phyloP scores from a whole-genome alignment of 2,329 filamentous ascomycete species.

The Calonectria pseudoturangicola region DNA sequence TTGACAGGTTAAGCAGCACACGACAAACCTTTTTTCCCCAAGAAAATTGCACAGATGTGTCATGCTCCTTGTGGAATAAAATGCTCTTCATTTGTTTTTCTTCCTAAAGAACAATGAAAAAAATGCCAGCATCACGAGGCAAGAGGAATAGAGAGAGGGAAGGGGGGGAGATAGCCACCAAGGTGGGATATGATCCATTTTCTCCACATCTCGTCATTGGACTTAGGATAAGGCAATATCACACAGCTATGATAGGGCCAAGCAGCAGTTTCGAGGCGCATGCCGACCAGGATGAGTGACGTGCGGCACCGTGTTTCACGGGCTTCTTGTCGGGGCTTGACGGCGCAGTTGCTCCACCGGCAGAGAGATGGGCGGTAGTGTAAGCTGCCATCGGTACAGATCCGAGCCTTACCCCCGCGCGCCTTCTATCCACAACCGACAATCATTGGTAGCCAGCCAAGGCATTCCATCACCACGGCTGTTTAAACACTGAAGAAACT shows the following conservation, averaged over 20 bases:
- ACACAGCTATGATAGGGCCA: conserved; percentile 44
- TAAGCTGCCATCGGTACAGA: conserved; percentile 1
- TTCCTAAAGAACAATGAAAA: no score
- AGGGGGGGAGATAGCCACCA: neutral
- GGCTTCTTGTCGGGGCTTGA: neutral
- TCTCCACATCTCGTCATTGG: conserved; percentile 25
- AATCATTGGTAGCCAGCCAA: conserved; percentile 15
- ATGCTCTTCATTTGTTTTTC: no score
- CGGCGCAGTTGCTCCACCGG: neutral
- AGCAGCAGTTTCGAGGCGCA: neutral
- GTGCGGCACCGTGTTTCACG: conserved; percentile 2
- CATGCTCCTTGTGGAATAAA: neutral
- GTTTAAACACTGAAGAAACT: neutral
- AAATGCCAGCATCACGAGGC: no score
- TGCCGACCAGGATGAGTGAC: conserved; percentile 45
- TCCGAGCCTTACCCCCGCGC: conserved; percentile 7
- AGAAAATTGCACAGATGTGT: no score
- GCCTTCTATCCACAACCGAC: neutral
- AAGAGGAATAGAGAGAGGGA: no score
- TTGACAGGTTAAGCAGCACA: neutral
- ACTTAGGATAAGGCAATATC: conserved; percentile 42
- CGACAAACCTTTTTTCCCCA: neutral
- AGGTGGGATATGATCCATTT: conserved; percentile 16
- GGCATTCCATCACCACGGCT: conserved; percentile 4
- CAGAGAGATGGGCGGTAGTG: no score